Evolutionary conservation across 208 protist species (phyloP).

Genomic region (Balamuthia mandrillaris): DNA sequence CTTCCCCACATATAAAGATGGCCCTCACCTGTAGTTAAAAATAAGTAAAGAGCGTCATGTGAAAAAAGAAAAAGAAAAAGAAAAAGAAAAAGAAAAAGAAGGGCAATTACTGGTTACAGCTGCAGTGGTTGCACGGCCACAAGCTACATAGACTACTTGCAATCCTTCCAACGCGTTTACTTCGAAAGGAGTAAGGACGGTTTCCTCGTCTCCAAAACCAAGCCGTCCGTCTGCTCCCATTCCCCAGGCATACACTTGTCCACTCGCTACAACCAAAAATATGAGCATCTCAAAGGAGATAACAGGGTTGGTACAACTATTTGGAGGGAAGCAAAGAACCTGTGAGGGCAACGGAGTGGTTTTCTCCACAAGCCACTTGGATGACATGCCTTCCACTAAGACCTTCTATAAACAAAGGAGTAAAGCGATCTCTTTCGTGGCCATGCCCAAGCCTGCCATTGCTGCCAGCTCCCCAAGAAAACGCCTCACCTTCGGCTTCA

Average conservation of each 20-base stretch:
- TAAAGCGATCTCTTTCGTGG: not conserved
- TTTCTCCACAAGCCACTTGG: not conserved
- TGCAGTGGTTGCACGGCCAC: not conserved
- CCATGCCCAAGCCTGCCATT: not conserved
- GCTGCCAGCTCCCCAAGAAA: not conserved
- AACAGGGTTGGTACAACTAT: not conserved
- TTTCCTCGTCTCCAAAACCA: not conserved
- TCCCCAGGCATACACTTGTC: not conserved
- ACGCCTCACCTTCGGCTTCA: not conserved
- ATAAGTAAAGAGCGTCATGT: too few species aligned
- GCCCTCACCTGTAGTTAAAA: not conserved
- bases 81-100: not conserved
- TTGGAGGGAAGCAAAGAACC: not conserved
- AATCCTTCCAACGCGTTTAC: not conserved
- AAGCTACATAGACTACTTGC: not conserved
- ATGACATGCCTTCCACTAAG: not conserved
- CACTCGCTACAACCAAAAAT: not conserved
- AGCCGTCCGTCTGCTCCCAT: not conserved
- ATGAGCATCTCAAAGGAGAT: not conserved
- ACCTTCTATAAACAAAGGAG: not conserved
- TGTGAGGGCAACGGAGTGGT: not conserved
- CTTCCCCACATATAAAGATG: too few species aligned
- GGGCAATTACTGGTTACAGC: not conserved
- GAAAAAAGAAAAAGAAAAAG: not conserved
- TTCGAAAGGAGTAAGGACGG: not conserved